Percentiles rank a stretch among this genome's conserved stretches.
phyloP scores from a whole-genome alignment of 495 filamentous ascomycete species.

The Penicillium subrubescens region DNA sequence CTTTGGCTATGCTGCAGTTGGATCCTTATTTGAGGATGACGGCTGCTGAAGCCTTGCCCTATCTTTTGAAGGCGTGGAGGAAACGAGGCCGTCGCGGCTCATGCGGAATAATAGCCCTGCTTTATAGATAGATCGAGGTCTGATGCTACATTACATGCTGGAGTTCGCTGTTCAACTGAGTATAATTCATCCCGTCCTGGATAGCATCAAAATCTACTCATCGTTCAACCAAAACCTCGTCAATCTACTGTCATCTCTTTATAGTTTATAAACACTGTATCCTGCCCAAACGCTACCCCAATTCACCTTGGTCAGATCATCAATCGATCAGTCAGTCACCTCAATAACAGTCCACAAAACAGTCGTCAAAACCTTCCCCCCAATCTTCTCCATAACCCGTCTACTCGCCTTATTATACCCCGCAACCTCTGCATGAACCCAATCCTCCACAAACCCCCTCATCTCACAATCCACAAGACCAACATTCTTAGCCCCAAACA shows the following conservation, averaged over 20 bases:
- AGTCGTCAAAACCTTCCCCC: constrained; percentile 39
- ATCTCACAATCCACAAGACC: constrained; percentile 9
- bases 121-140: background rate
- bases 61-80: background rate
- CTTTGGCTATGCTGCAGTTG: background rate
- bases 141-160: background rate
- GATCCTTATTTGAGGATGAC: background rate
- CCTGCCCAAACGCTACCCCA: too few species aligned
- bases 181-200: too few species aligned
- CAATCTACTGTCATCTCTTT: background rate
- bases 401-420: constrained; percentile 48
- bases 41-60: background rate
- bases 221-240: background rate
- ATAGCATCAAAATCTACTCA: too few species aligned
- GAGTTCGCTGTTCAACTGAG: background rate
- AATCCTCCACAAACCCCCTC: constrained; percentile 17
- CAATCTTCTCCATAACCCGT: constrained; percentile 54
- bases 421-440: constrained; percentile 51
- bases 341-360: constrained; percentile 49
- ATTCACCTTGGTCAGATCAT: background rate
- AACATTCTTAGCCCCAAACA: constrained; percentile 23
- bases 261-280: too few species aligned
- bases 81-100: background rate
- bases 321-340: constrained; percentile 15
- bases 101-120: background rate